These are phyloP conservation scores for Ilex aquifolium DNA, from an alignment of 257 asterid genomes.

Conservation along the genomic window DNA sequence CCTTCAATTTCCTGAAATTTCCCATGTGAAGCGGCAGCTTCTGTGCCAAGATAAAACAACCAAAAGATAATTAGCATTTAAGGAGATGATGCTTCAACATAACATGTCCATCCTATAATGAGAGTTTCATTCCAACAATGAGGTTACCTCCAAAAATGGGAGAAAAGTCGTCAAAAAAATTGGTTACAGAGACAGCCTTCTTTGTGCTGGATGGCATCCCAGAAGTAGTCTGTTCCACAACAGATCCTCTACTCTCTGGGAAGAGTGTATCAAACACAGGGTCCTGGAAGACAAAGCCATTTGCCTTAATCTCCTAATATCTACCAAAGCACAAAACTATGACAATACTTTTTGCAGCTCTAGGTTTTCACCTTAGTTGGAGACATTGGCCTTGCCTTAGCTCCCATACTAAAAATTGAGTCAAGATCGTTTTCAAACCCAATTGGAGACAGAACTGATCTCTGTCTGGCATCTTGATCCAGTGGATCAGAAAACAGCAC, in stretches of 20 bases:
- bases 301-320: neutral
- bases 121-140: neutral
- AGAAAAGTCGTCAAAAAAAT: conserved; percentile 36
- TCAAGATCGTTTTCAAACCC: conserved; percentile 34
- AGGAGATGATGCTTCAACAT: neutral
- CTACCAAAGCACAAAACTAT: conserved; percentile 4
- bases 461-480: conserved; percentile 23
- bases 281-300: conserved; percentile 31
- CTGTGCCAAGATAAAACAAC: conserved; percentile 31
- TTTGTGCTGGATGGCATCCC: conserved; percentile 26
- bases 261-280: conserved; percentile 43
- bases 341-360: conserved; percentile 8
- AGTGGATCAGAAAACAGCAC: conserved; percentile 41
- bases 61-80: conserved; percentile 1
- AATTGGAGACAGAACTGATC: conserved; percentile 31
- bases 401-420: conserved; percentile 35
- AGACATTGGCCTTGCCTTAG: conserved; percentile 28
- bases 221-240: conserved; percentile 32
- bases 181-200: conserved; percentile 26
- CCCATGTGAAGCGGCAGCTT: conserved; percentile 52
- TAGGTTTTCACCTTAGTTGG: conserved; percentile 44
- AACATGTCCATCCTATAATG: conserved; percentile 1
- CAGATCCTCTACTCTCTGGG: conserved; percentile 31
- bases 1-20: conserved; percentile 70
- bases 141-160: conserved; percentile 66